Evolutionary conservation across 305 asterid species (phyloP), one percentile per base, ranked within the genome.

Genomic region (Nicotiana rustica): DNA sequence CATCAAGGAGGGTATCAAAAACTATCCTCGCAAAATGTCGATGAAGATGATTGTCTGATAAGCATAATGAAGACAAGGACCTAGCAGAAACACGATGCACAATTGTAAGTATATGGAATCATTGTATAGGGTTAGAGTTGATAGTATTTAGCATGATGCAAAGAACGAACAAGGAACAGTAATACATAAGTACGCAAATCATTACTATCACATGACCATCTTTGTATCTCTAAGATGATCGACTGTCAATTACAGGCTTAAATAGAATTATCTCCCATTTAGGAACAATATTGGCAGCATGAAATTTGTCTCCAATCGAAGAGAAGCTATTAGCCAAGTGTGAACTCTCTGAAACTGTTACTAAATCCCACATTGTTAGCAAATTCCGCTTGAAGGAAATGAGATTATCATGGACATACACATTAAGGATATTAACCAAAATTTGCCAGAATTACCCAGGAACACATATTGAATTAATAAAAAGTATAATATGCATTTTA

Each of bases 31-130:
- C 97, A 77, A 92, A 90, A 82, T 85, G 88, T 73, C 83, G 87
- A 67, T 86, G 91, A 82, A 96, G 91, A 49, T 87, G 91, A 87
- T 87, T 90, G 84, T 93, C 98, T 77, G 89, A 88, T 83, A 94
- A 90, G 86, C 89, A 86, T 86, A 96, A 85, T 4, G 98, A 90
- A 60, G 82, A 85, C 88, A 96, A 82, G 82, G 90, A 89, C 93
- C 99, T 94, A 86, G 57, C 59, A 90, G 56, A 29, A 76, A 70
- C 25, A 36, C 4, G 85, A 55, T 68, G 55, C 38, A 70, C 79
- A 78, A 25, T 41, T 57, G 75, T 52, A 47, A 31, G 36, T 67
- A 41, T 21, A 56, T 29, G 17, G 17, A 69, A 61, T 49, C n/a
- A 59, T 33, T 60, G 6, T 47, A 66, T 6, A 25, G 65, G 29